Evolutionary conservation across 495 filamentous ascomycete genomes (phyloP), one percentile per base, ranked within the genome.

Genomic region (Parmelia sp.): DNA sequence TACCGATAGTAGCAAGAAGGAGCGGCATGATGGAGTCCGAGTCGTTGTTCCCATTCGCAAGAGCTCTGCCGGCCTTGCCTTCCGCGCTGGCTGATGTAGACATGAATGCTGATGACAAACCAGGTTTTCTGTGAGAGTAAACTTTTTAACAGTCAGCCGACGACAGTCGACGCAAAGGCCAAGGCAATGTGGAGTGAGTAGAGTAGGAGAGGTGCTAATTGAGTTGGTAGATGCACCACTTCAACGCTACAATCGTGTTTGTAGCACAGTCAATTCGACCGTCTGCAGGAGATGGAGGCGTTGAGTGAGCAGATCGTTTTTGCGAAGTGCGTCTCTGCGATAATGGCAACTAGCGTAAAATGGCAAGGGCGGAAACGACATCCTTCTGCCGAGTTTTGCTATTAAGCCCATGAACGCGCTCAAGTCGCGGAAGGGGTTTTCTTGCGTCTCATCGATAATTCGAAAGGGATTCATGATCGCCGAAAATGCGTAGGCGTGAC

Each of bases 11-110:
- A 21, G 64, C 64, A 12, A 66, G 21, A 3, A 66, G 51, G 10
- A 65, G 63, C 23, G 63, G 63, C 19, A 63, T 63, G 31, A 61
- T 42, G n/a, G 15, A 21, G 49, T 64, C 37, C 14, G 39, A n/a
- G 58, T 58, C 37, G 57, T 55, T n/a, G 35, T 15, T 31, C 21
- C 14, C 37, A 40, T 36, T 61, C 6, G 45, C 23, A 58, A 58
- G 11, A 42, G 44, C 47, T 61, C 17, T 51, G 14, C 14, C 33
- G 14, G 27, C 51, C 51, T 55, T 55, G 51, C 51, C 51, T 33
- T 55, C 33, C 6, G 51, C 27, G 29, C 6, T 55, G 29, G 51
- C 51, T 35, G 8, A 15, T 33, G 51, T 33, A 23, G 51, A 33
- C 51, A 55, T 55, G 15, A 8, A 3, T 55, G 27, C 27, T 55